A percentile compares a stretch with the other conserved stretches of the same genome.
phyloP scores from a whole-genome alignment of 345 rosid genomes.

The Erysimum cheiranthoides region DNA sequence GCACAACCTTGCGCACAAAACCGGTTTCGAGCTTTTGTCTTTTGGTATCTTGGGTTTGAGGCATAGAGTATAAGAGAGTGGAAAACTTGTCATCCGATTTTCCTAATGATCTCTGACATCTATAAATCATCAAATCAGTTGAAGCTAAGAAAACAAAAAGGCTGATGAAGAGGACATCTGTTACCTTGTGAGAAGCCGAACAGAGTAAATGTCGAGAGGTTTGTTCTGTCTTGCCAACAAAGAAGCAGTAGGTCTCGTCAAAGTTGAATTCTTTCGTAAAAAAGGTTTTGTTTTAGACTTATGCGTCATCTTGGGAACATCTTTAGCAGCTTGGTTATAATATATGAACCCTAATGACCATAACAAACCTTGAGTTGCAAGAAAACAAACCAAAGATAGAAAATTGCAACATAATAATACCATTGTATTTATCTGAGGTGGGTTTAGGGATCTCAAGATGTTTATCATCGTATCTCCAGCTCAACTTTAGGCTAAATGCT shows the following conservation, averaged over 20 bases:
- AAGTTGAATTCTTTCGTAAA: conserved; percentile 55
- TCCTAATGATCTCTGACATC: conserved; percentile 51
- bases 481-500: conserved; percentile 36
- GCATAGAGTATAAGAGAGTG: conserved; percentile 44
- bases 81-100: conserved; percentile 50
- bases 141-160: not conserved
- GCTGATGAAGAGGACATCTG: conserved; percentile 5
- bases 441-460: conserved; percentile 34
- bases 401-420: not conserved
- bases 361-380: conserved; percentile 30
- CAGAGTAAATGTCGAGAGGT: conserved; percentile 49
- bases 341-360: conserved; percentile 42
- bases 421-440: conserved; percentile 31
- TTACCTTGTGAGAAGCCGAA: conserved; percentile 53
- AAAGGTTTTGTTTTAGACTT: conserved; percentile 44
- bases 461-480: conserved; percentile 37
- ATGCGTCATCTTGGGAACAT: conserved; percentile 17
- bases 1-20: conserved; percentile 62
- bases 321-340: conserved; percentile 35
- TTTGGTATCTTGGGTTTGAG: conserved; percentile 60
- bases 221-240: conserved; percentile 76
- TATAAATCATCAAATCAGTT: conserved; percentile 31
- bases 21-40: conserved; percentile 90
- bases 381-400: conserved; percentile 22
- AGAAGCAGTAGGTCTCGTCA: conserved; percentile 89